A percentile compares a stretch with the other conserved stretches of the same genome.
Evolutionary conservation across 345 rosid species (phyloP).

Genomic region (Moricandia arvensis): DNA sequence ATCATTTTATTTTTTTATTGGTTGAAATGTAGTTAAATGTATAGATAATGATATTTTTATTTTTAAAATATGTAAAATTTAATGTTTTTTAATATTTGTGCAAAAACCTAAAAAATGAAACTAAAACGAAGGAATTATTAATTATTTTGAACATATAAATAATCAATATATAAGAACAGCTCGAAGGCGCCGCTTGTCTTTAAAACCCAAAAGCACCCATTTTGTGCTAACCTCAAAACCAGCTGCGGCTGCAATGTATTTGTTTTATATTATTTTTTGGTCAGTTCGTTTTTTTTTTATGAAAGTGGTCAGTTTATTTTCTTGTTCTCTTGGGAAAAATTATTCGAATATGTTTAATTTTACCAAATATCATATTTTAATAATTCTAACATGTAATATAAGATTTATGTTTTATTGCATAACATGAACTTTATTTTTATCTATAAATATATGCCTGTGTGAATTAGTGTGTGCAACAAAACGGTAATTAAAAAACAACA

Average conservation of each 20-base stretch:
- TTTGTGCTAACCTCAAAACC: constrained; percentile 24
- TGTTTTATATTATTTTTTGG: background rate
- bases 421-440: too few relatives aligned
- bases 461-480: too few relatives aligned
- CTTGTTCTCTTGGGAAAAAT: background rate
- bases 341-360: background rate
- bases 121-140: too few relatives aligned
- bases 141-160: background rate
- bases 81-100: too few relatives aligned
- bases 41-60: too few relatives aligned
- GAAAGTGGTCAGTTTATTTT: background rate
- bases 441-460: too few relatives aligned
- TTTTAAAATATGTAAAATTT: too few relatives aligned
- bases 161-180: background rate
- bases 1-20: too few relatives aligned
- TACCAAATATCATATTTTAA: background rate
- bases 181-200: constrained; percentile 27
- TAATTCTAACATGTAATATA: background rate
- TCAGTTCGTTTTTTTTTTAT: background rate
- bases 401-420: too few relatives aligned
- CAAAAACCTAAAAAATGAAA: too few relatives aligned
- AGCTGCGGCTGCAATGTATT: constrained; percentile 19
- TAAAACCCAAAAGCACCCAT: constrained; percentile 20
- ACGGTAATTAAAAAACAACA: background rate
- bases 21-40: too few relatives aligned